Evolutionary conservation across 169 alveolate genomes (phyloP).

Genomic region (Blepharisma undulans): DNA sequence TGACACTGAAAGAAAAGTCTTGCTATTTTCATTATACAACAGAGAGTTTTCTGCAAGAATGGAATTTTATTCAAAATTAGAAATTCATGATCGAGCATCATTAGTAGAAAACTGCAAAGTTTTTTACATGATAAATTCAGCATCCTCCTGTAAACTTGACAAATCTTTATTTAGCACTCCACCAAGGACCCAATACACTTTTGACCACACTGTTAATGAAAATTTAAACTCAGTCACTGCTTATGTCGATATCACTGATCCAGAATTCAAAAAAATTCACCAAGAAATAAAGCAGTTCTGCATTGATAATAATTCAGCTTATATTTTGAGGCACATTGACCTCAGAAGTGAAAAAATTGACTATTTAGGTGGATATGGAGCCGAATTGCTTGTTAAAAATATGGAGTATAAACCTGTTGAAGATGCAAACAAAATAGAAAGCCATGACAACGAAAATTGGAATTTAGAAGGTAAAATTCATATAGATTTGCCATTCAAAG

Average conservation of each 20-base stretch:
- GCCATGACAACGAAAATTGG: neutral
- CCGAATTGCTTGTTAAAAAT: neutral
- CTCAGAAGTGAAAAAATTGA: neutral
- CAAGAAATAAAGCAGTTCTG: neutral
- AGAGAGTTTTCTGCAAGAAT: slow-evolving; percentile 36
- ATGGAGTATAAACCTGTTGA: slow-evolving; percentile 38
- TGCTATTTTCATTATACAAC: neutral
- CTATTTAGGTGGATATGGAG: slow-evolving; percentile 34
- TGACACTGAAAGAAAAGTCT: neutral
- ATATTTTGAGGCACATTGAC: slow-evolving; percentile 29
- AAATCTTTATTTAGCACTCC: neutral
- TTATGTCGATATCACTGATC: slow-evolving; percentile 7
- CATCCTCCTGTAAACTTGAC: neutral
- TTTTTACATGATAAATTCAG: neutral
- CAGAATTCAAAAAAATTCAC: neutral
- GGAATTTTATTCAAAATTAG: slow-evolving; percentile 2
- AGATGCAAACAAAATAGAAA: neutral
- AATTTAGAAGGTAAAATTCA: neutral
- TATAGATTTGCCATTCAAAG: neutral
- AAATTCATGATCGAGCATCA: neutral
- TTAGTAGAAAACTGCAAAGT: neutral
- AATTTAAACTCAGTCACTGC: neutral
- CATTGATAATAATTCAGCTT: neutral
- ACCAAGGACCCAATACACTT: neutral
- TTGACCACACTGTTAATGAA: neutral